Percentiles rank a stretch among this genome's conserved stretches.
These are phyloP conservation scores for Biscogniauxia mediterranea DNA, from an alignment of 2,329 filamentous ascomycete genomes.

Conservation along the genomic window DNA sequence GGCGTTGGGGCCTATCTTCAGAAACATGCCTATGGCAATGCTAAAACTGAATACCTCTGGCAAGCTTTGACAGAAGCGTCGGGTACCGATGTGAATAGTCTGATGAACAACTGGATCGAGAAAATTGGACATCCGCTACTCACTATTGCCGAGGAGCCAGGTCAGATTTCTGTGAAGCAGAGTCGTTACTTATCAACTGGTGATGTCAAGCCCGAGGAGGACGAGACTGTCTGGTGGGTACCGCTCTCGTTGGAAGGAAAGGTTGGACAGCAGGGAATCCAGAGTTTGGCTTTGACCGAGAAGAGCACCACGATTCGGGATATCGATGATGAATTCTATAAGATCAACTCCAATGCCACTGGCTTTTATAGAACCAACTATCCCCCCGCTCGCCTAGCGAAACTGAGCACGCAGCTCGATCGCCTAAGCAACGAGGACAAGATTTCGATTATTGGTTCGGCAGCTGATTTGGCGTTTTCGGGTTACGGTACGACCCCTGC, in stretches of 20 bases:
- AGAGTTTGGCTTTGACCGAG: slow-evolving; percentile 66
- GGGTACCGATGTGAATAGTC: slow-evolving; percentile 76
- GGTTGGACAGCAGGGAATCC: slow-evolving; percentile 58
- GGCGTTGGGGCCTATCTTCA: slow-evolving; percentile 90
- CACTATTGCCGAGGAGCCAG: slow-evolving; percentile 78
- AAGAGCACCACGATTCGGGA: slow-evolving; percentile 76
- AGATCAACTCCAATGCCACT: slow-evolving; percentile 85
- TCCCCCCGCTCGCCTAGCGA: slow-evolving; percentile 75
- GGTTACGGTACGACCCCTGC: slow-evolving; percentile 81
- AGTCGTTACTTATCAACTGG: slow-evolving; percentile 88
- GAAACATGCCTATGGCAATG: slow-evolving; percentile 83
- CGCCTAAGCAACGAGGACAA: slow-evolving; percentile 83
- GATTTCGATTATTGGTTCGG: slow-evolving; percentile 88
- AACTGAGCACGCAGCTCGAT: slow-evolving; percentile 74
- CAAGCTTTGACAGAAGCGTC: slow-evolving; percentile 82
- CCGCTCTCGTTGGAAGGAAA: slow-evolving; percentile 83
- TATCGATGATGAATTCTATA: slow-evolving; percentile 81
- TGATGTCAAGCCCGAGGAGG: slow-evolving; percentile 86
- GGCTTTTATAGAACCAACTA: slow-evolving; percentile 94
- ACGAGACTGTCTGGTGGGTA: slow-evolving; percentile 93
- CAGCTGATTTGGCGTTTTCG: slow-evolving; percentile 82
- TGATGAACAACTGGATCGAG: slow-evolving; percentile 94
- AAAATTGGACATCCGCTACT: slow-evolving; percentile 94
- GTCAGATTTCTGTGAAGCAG: slow-evolving; percentile 80
- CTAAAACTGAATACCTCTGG: slow-evolving; percentile 91